Evolutionary conservation across 2,329 filamentous ascomycete genomes (phyloP).

Genomic region (Chaetomium olivaceum): DNA sequence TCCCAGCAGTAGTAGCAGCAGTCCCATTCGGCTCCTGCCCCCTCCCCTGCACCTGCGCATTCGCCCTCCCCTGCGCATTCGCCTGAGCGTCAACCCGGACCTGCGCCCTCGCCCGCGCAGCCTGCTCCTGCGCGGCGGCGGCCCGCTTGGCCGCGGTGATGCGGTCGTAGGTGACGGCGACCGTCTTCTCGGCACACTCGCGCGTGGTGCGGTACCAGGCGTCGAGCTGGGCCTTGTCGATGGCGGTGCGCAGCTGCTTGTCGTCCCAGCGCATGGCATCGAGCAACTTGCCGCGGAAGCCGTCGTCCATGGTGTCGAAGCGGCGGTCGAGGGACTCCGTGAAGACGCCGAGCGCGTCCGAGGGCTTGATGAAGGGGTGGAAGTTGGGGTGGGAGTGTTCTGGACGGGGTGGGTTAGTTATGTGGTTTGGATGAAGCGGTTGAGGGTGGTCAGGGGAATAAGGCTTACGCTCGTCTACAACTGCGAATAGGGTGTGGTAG

Average conservation of each 20-base stretch:
- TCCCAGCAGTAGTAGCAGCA: no score
- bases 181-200: slow-evolving; percentile 36
- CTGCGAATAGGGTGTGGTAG: slow-evolving; percentile 65
- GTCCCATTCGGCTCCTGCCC: neutral
- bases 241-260: slow-evolving; percentile 60
- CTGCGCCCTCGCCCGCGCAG: neutral
- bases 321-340: slow-evolving; percentile 62
- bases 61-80: neutral
- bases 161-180: slow-evolving; percentile 29
- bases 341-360: slow-evolving; percentile 60
- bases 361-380: slow-evolving; percentile 51
- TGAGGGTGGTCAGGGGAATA: neutral
- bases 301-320: slow-evolving; percentile 60
- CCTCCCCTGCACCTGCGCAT: neutral
- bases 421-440: neutral
- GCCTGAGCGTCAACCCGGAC: neutral
- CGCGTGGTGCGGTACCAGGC: slow-evolving; percentile 56
- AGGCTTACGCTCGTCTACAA: slow-evolving; percentile 63
- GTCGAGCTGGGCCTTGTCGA: slow-evolving; percentile 68
- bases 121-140: neutral
- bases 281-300: slow-evolving; percentile 65
- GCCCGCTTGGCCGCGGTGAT: slow-evolving; percentile 19
- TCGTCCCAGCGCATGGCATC: slow-evolving; percentile 75
- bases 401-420: slow-evolving; percentile 16
- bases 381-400: slow-evolving; percentile 43